These are phyloP conservation scores for Backusella parvicylindrica DNA, from an alignment of 192 early-diverging fungal genomes.

Conservation along the genomic window DNA sequence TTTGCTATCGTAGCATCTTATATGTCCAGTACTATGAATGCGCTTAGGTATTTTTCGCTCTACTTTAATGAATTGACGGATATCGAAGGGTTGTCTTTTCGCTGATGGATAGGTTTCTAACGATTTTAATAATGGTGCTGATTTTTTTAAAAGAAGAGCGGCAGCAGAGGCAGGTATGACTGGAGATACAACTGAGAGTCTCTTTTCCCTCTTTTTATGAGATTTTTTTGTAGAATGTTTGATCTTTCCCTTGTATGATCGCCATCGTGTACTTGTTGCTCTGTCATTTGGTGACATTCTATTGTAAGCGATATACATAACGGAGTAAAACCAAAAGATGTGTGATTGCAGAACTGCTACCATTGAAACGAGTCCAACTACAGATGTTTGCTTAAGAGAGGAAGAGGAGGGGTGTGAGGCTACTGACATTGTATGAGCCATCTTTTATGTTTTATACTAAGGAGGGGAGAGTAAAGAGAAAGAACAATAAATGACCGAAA, in stretches of 20 bases:
- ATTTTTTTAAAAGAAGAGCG: neutral
- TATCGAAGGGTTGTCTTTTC: neutral
- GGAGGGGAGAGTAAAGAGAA: neutral
- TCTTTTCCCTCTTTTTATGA: neutral
- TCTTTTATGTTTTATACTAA: neutral
- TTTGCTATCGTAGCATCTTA: neutral
- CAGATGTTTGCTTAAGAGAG: neutral
- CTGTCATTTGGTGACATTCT: neutral
- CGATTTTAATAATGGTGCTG: neutral
- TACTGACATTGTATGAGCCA: neutral
- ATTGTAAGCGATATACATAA: conserved; percentile 5
- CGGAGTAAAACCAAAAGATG: neutral
- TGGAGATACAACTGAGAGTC: neutral
- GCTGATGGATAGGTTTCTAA: neutral
- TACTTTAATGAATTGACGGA: neutral
- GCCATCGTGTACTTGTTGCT: neutral
- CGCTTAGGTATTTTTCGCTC: neutral
- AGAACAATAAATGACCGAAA: neutral
- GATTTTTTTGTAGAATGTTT: neutral
- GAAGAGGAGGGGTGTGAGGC: neutral
- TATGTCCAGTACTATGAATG: neutral
- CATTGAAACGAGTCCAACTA: neutral
- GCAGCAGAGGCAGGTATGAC: neutral
- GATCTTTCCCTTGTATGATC: neutral
- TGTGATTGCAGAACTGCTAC: conserved; percentile 3